A percentile compares a stretch with the other conserved stretches of the same genome.
Conservation (phyloP, 2,329 filamentous ascomycete species). For the Balansia obtecta region DNA sequence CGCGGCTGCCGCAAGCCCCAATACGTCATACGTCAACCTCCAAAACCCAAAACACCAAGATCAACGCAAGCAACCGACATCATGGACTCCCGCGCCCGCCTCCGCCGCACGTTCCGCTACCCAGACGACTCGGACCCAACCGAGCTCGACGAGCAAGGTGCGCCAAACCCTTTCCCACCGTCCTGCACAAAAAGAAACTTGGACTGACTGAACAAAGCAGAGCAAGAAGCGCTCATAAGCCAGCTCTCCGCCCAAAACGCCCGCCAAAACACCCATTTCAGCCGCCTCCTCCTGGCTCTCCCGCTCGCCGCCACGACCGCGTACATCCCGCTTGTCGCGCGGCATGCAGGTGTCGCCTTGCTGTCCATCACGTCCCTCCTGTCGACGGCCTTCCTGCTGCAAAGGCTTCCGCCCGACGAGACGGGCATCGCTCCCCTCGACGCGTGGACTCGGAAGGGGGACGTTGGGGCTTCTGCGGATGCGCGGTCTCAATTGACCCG, state of each 20-base stretch:
- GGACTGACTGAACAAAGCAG: conserved; percentile 23
- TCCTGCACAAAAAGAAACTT: background rate
- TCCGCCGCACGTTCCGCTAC: conserved; percentile 70
- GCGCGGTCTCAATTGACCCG: conserved; percentile 1
- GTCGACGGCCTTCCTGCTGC: conserved; percentile 49
- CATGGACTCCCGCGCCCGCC: conserved; percentile 35
- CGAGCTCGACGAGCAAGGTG: conserved; percentile 66
- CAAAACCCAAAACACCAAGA: no score
- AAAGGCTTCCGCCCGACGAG: conserved; percentile 37
- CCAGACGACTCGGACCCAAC: conserved; percentile 47
- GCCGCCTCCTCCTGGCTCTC: conserved; percentile 44
- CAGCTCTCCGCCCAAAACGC: conserved; percentile 42
- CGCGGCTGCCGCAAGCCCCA: no score
- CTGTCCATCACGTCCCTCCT: conserved; percentile 51
- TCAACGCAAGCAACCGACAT: background rate
- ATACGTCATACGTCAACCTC: no score
- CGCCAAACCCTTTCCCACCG: background rate
- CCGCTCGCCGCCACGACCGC: conserved; percentile 42
- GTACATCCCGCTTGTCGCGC: conserved; percentile 30
- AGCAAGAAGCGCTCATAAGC: conserved; percentile 53
- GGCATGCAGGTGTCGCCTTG: conserved; percentile 32
- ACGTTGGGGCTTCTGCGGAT: conserved; percentile 8
- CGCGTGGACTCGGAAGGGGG: conserved; percentile 21
- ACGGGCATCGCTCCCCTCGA: conserved; percentile 43
- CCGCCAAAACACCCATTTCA: conserved; percentile 44